A percentile compares a stretch with the other conserved stretches of the same genome.
phyloP scores from a whole-genome alignment of 768 basidiomycete genomes.

The Lentinus brumalis region DNA sequence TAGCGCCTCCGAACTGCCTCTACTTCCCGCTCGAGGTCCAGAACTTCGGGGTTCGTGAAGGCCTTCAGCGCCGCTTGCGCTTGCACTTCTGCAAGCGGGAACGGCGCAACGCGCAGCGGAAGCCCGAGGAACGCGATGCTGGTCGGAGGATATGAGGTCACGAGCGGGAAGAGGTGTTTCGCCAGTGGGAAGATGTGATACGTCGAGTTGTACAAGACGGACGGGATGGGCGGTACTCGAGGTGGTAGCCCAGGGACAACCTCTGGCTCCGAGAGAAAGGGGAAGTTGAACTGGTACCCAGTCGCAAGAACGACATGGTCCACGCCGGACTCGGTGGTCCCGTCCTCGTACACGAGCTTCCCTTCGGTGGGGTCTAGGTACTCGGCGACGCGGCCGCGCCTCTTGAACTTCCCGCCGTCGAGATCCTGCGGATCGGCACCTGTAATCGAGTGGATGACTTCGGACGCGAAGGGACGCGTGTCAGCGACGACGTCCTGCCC shows the following conservation, averaged over 20 bases:
- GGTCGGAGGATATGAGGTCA: conserved; percentile 44
- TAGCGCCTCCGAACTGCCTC: conserved; percentile 50
- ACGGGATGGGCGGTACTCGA: conserved; percentile 50
- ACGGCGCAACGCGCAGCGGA: conserved; percentile 58
- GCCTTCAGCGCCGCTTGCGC: conserved; percentile 60
- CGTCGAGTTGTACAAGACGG: conserved; percentile 61
- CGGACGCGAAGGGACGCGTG: conserved; percentile 44
- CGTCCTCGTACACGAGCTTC: conserved; percentile 61
- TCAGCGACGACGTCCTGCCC: conserved; percentile 69
- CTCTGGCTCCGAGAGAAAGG: conserved; percentile 54
- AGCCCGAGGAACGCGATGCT: conserved; percentile 71
- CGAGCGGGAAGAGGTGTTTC: conserved; percentile 67
- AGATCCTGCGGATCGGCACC: conserved; percentile 28
- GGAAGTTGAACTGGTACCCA: conserved; percentile 69
- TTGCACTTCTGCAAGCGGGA: conserved; percentile 81
- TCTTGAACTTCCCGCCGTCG: conserved; percentile 26
- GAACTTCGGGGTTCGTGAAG: conserved; percentile 50
- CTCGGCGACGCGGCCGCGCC: conserved; percentile 43
- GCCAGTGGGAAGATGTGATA: conserved; percentile 72
- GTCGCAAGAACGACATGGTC: conserved; percentile 75
- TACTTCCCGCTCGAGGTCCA: conserved; percentile 52
- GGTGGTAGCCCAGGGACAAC: conserved; percentile 42
- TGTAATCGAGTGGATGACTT: conserved; percentile 59
- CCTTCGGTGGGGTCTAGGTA: conserved; percentile 44
- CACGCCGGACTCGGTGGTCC: conserved; percentile 52